Conservation (phyloP, 1,284 basidiomycete species). For the Ceratobasidium sp. region DNA sequence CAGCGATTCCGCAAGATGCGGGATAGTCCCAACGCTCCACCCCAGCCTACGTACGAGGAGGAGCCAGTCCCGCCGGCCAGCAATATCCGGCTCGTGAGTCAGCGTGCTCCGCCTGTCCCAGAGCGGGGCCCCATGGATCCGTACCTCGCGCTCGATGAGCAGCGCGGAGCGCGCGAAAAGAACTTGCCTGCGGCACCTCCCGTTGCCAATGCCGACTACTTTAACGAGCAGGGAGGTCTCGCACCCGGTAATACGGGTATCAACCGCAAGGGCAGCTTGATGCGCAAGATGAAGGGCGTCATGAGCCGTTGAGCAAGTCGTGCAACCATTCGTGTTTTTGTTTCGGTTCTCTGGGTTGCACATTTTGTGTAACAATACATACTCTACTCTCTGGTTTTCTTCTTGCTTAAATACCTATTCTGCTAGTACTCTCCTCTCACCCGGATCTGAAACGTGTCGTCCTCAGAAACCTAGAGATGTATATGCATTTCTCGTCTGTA, state of each 20-base stretch:
- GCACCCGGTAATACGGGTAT: neutral
- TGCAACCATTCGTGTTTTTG: neutral
- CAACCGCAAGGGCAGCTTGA: conserved; percentile 35
- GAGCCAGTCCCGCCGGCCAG: conserved; percentile 8
- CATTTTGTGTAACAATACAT: conserved; percentile 9
- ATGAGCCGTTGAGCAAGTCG: conserved; percentile 28
- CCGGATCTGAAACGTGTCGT: conserved; percentile 13
- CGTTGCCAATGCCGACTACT: conserved; percentile 35
- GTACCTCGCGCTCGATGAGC: neutral
- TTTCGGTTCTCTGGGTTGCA: conserved; percentile 5
- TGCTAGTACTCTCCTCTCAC: neutral
- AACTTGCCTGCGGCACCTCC: conserved; percentile 26
- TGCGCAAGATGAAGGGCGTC: conserved; percentile 39
- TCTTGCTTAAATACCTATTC: conserved; percentile 19
- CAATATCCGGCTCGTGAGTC: conserved; percentile 12
- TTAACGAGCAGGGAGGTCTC: conserved; percentile 13
- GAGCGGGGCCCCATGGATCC: neutral
- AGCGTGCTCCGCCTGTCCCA: conserved; percentile 20
- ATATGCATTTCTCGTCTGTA: conserved; percentile 23
- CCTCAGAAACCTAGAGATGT: conserved; percentile 35
- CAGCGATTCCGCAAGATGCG: conserved; percentile 45
- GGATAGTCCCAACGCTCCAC: conserved; percentile 43
- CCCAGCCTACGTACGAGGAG: conserved; percentile 15
- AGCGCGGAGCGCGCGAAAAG: conserved; percentile 21
- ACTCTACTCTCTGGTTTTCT: neutral